Conservation (phyloP, 2,329 filamentous ascomycete genomes). For the Xylaria sp. region DNA sequence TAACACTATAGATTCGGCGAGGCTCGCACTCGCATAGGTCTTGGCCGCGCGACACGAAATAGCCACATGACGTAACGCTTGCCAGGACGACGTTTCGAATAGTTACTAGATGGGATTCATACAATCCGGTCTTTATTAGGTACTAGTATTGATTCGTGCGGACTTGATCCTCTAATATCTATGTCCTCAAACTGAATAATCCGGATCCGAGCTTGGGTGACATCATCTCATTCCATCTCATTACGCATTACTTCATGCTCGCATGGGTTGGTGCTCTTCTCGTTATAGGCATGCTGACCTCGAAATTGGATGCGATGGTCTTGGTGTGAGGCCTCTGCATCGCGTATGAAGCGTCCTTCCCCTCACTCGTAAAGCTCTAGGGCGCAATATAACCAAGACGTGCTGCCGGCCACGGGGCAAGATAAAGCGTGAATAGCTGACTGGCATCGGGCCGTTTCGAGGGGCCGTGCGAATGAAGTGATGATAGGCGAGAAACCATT, state of each 20-base stretch:
- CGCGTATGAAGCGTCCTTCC: neutral
- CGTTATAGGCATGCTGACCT: neutral
- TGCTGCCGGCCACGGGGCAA: neutral
- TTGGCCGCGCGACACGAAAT: neutral
- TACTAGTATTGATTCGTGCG: neutral
- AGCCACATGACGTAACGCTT: neutral
- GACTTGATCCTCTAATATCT: neutral
- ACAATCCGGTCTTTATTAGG: neutral
- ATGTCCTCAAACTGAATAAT: neutral
- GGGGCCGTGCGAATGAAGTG: neutral
- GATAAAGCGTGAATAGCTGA: neutral
- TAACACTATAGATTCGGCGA: neutral
- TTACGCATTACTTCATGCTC: conserved; percentile 21
- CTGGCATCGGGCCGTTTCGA: neutral
- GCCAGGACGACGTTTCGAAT: neutral
- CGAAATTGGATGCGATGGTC: neutral
- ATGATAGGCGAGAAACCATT: neutral
- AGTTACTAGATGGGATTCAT: neutral
- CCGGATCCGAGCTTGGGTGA: neutral
- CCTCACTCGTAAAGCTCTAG: neutral
- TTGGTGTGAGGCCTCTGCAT: neutral
- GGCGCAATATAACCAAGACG: neutral
- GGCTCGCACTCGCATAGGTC: neutral
- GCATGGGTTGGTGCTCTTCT: neutral
- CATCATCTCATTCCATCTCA: conserved; percentile 1